These are phyloP conservation scores for Cryptosporidium meleagridis DNA, from an alignment of 169 alveolate species.

Conservation along the genomic window DNA sequence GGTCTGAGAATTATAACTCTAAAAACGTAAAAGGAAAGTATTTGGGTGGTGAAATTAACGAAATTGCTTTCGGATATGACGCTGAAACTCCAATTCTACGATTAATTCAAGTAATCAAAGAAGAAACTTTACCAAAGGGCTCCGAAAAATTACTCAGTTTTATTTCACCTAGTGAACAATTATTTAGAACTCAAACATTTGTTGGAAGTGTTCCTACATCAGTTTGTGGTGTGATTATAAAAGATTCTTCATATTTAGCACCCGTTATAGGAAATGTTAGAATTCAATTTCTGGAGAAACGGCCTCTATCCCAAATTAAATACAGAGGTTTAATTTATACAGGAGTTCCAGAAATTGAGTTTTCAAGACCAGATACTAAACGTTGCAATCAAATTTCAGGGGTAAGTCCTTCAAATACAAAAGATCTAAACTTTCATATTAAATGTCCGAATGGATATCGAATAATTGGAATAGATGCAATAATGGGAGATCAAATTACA, in stretches of 20 bases:
- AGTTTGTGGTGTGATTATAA: constrained; percentile 48
- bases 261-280: constrained; percentile 62
- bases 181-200: constrained; percentile 36
- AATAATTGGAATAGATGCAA: constrained; percentile 58
- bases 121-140: constrained; percentile 44
- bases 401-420: constrained; percentile 15
- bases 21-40: constrained; percentile 8
- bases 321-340: constrained; percentile 50
- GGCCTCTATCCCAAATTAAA: constrained; percentile 17
- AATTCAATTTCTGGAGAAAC: constrained; percentile 7
- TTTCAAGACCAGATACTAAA: constrained; percentile 1
- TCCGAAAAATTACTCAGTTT: constrained; percentile 22
- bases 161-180: constrained; percentile 36
- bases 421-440: constrained; percentile 17
- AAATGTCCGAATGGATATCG: constrained; percentile 45
- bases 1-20: constrained; percentile 25
- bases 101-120: constrained; percentile 49
- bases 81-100: constrained; percentile 31
- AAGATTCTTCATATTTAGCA: constrained; percentile 11
- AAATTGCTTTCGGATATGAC: constrained; percentile 70
- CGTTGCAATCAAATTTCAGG: constrained; percentile 36
- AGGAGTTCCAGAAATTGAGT: constrained; percentile 25
- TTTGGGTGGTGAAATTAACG: constrained; percentile 42
- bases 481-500: constrained; percentile 30
- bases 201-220: constrained; percentile 42